Percentiles rank a stretch among this genome's conserved stretches.
These are phyloP conservation scores for Neofusicoccum ribis DNA, from an alignment of 2,329 filamentous ascomycete genomes.

Conservation along the genomic window DNA sequence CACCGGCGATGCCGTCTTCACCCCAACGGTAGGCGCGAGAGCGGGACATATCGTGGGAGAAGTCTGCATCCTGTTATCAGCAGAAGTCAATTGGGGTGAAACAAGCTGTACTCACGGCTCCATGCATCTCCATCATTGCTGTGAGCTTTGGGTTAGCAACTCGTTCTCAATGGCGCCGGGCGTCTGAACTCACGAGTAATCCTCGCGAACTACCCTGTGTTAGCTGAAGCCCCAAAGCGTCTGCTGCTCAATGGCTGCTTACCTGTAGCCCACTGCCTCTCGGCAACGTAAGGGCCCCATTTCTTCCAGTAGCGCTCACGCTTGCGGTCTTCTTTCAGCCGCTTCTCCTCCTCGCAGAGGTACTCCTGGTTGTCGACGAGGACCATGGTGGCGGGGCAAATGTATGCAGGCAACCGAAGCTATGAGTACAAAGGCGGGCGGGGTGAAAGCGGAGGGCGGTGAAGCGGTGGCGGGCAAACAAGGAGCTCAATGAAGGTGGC, in stretches of 20 bases:
- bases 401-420: not conserved
- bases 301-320: slow-evolving; percentile 94
- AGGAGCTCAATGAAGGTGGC: slow-evolving; percentile 9
- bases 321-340: slow-evolving; percentile 81
- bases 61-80: slow-evolving; percentile 62
- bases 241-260: slow-evolving; percentile 35
- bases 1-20: slow-evolving; percentile 93
- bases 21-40: slow-evolving; percentile 92
- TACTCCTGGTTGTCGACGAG: slow-evolving; percentile 85
- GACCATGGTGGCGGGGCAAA: slow-evolving; percentile 64
- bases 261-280: slow-evolving; percentile 95
- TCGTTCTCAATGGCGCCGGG: slow-evolving; percentile 9
- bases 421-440: not conserved
- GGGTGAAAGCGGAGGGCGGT: slow-evolving; percentile 2
- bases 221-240: slow-evolving; percentile 25
- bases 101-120: slow-evolving; percentile 68
- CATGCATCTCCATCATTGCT: slow-evolving; percentile 87
- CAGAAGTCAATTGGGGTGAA: not conserved
- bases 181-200: slow-evolving; percentile 68
- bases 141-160: slow-evolving; percentile 30
- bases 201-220: slow-evolving; percentile 70
- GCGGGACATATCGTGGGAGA: slow-evolving; percentile 87
- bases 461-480: not conserved
- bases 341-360: slow-evolving; percentile 85
- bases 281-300: slow-evolving; percentile 92